Evolutionary conservation across 441 rosid species (phyloP).

Genomic region (Adansonia madagascariensis): DNA sequence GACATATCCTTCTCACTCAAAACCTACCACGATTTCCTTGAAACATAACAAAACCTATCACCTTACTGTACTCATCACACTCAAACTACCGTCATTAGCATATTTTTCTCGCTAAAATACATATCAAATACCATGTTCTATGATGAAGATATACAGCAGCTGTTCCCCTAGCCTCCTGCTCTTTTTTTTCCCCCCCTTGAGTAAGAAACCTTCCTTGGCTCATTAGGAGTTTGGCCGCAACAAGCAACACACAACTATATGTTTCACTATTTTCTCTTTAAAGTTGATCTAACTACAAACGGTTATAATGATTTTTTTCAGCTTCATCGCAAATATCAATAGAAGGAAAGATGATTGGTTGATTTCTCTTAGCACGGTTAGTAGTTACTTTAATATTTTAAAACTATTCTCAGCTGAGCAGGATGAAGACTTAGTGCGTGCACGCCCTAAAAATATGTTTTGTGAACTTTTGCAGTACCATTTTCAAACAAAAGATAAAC

Average conservation of each 20-base stretch:
- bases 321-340: not conserved
- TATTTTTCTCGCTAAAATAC: not conserved
- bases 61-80: not conserved
- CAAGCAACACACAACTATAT: not conserved
- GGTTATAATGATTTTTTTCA: not conserved
- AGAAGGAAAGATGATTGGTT: not conserved
- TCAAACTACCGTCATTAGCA: not conserved
- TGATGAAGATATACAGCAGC: not conserved
- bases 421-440: not conserved
- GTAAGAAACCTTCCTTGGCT: slow-evolving; percentile 10
- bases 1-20: not conserved
- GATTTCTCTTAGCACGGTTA: not conserved
- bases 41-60: not conserved
- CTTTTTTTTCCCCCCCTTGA: not conserved
- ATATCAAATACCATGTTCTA: not conserved
- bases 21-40: not conserved
- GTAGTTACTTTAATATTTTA: not conserved
- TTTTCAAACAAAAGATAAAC: slow-evolving; percentile 2
- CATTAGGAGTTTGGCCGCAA: not conserved
- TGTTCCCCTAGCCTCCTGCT: not conserved
- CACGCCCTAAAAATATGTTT: not conserved
- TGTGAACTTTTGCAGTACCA: not conserved
- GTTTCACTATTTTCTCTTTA: not conserved
- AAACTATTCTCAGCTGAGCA: not conserved
- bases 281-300: not conserved